These are phyloP conservation scores for Boletellus emodensis DNA, from an alignment of 768 basidiomycete genomes.

Conservation along the genomic window DNA sequence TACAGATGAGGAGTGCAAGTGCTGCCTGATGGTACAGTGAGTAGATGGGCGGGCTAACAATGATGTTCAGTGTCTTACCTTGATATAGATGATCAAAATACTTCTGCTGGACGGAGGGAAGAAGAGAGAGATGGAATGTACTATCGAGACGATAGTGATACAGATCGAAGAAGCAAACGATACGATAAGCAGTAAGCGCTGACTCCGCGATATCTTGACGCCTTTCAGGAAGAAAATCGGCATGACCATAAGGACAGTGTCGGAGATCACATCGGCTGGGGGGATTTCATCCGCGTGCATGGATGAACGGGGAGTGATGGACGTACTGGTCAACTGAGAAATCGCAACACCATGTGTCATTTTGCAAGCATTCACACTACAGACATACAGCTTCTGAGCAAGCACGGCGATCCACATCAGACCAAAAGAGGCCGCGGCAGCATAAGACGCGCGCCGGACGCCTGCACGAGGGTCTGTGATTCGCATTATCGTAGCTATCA, in stretches of 20 bases:
- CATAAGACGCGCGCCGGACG: background rate
- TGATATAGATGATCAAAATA: slow-evolving; percentile 16
- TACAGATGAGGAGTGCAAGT: slow-evolving; percentile 18
- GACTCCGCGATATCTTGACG: slow-evolving; percentile 9
- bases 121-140: slow-evolving; percentile 11
- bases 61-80: slow-evolving; percentile 8
- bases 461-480: slow-evolving; percentile 1
- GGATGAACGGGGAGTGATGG: background rate
- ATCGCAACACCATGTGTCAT: slow-evolving; percentile 3
- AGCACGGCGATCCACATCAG: slow-evolving; percentile 13
- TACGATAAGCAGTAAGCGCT: slow-evolving; percentile 14
- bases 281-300: background rate
- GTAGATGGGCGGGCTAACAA: background rate
- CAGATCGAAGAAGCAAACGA: slow-evolving; percentile 21
- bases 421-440: slow-evolving; percentile 7
- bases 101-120: background rate
- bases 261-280: slow-evolving; percentile 20
- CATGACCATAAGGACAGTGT: slow-evolving; percentile 10
- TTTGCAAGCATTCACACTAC: background rate
- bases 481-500: slow-evolving; percentile 10
- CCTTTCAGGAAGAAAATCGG: slow-evolving; percentile 15
- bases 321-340: slow-evolving; percentile 16
- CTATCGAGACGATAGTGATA: slow-evolving; percentile 17
- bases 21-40: slow-evolving; percentile 12
- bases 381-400: slow-evolving; percentile 2